Base-by-base conservation (phyloP, 768 basidiomycete genomes). In the Polyporus arcularius region DNA sequence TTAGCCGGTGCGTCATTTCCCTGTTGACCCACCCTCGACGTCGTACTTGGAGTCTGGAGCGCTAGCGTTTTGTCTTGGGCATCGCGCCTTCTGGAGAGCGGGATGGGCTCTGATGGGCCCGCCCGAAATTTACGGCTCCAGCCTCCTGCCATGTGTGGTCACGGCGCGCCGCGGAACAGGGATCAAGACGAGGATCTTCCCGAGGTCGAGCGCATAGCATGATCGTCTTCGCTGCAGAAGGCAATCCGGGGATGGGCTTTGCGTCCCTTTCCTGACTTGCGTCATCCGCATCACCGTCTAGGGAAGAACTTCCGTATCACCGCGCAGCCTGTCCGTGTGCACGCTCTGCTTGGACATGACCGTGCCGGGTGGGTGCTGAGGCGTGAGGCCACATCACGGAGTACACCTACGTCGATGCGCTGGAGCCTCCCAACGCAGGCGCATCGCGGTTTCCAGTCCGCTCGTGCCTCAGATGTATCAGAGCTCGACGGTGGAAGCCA, bases 1-100 rank as follows among this genome's bases (percentile, higher is more conserved):
- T 48, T 56, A 41, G 32, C 51, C 16, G 60, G 60, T 61, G 54
- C 55, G 60, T 61, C 55, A 47, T 61, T 9, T 38, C 31, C n/a
- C 8, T 9, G 12, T 26, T 30, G 12, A 4, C 6, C 28, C 9
- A 14, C 21, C 21, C n/a, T 9, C 26, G 21, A 11, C 14, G 18
- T 48, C 21, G 46, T 28, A 8, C 4, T 48, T 10, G 46, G 35
- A 35, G 35, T 7, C 35, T 35, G 35, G 35, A 35, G 35, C 11
- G 11, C 3, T 7, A 35, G 35, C 11, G 11, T 35, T 7, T 3
- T 35, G 35, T 26, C 21, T 26, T 26, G 21, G 21, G 21, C 1
- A 35, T 6, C 35, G 35, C 42, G 42, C 15, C 14, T 43, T 18
- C 15, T 43, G 42, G 42, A 6, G 15, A 18, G 42, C 14, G 42